These are phyloP conservation scores for Sporisorium reilianum DNA, from an alignment of 1,284 basidiomycete species.

Conservation along the genomic window DNA sequence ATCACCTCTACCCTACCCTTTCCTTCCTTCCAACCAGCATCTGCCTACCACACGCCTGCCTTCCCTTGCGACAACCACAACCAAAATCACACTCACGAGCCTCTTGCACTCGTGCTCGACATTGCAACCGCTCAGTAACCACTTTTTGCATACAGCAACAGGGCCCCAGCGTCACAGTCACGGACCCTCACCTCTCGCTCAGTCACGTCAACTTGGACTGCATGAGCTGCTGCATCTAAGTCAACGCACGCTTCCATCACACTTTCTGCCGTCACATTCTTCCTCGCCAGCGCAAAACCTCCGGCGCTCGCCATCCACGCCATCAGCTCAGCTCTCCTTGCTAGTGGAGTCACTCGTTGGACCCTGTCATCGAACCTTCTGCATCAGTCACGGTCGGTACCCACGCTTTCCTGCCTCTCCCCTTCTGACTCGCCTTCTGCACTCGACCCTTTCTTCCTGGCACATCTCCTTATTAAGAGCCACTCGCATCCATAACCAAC, in stretches of 20 bases:
- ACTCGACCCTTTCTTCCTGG: not conserved
- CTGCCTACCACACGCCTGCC: too few relatives aligned
- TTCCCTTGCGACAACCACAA: not conserved
- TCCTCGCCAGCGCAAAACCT: not conserved
- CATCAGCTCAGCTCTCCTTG: constrained; percentile 10
- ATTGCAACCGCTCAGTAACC: not conserved
- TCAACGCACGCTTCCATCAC: constrained; percentile 27
- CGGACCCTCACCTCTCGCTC: constrained; percentile 2
- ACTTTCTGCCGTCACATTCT: constrained; percentile 27
- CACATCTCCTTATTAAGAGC: not conserved
- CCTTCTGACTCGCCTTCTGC: not conserved
- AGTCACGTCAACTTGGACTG: constrained; percentile 27
- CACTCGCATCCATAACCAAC: not conserved
- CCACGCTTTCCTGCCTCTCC: not conserved
- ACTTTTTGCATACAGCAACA: not conserved
- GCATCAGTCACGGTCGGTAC: constrained; percentile 16
- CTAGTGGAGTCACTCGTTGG: constrained; percentile 19
- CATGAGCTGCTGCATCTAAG: constrained; percentile 19
- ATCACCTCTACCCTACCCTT: constrained; percentile 4
- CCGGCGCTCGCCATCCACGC: constrained; percentile 39
- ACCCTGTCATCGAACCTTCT: constrained; percentile 1
- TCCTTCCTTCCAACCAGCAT: constrained; percentile 16
- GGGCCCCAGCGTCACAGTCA: not conserved
- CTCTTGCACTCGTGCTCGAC: constrained; percentile 1
- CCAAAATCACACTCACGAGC: constrained; percentile 8